Evolutionary conservation across 2,329 filamentous ascomycete genomes (phyloP).

Genomic region (Cercospora zeae-maydis): DNA sequence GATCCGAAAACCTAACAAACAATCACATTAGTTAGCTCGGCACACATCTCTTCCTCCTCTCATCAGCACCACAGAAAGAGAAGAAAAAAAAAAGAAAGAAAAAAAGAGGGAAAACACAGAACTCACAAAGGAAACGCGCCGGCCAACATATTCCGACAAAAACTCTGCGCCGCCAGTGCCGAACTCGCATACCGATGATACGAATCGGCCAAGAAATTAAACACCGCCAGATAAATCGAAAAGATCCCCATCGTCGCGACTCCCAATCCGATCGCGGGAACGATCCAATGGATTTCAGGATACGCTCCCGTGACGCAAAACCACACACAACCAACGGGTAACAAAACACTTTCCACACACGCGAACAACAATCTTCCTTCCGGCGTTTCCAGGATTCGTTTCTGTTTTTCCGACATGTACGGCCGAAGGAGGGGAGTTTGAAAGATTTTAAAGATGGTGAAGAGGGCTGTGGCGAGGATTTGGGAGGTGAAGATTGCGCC

Average conservation of each 20-base stretch:
- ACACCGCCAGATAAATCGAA: constrained; percentile 79
- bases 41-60: no score
- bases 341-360: constrained; percentile 68
- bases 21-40: neutral
- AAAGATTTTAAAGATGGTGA: constrained; percentile 62
- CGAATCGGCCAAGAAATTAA: constrained; percentile 88
- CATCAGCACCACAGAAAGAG: neutral
- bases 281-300: constrained; percentile 64
- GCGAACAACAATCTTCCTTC: constrained; percentile 81
- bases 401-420: constrained; percentile 29
- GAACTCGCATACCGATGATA: constrained; percentile 83
- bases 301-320: constrained; percentile 67
- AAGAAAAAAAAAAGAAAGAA: no score
- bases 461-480: constrained; percentile 64
- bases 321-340: constrained; percentile 78
- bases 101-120: neutral
- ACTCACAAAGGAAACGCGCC: constrained; percentile 68
- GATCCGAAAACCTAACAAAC: constrained; percentile 53
- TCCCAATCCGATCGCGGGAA: constrained; percentile 64
- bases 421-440: constrained; percentile 27
- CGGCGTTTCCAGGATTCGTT: constrained; percentile 50
- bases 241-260: constrained; percentile 83
- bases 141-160: constrained; percentile 78
- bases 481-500: constrained; percentile 73
- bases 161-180: constrained; percentile 80